These are phyloP conservation scores for Taphrina communis DNA, from an alignment of 1,139 yeast genomes.

Conservation along the genomic window DNA sequence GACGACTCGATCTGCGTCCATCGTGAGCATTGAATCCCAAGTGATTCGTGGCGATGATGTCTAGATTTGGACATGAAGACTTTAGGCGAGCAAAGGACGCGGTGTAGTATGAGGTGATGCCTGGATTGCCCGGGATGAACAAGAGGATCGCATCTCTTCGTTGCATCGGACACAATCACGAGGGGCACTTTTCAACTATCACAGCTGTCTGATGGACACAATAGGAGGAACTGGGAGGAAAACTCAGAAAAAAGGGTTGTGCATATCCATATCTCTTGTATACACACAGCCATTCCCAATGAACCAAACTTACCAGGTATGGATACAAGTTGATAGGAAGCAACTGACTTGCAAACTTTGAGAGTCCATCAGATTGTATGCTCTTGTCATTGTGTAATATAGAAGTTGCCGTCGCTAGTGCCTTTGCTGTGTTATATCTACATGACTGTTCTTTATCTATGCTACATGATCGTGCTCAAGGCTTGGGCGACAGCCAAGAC, in stretches of 20 bases:
- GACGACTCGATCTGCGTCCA: neutral
- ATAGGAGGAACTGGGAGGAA: too few species aligned
- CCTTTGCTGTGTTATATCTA: neutral
- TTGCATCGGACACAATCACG: neutral
- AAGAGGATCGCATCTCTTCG: constrained; percentile 11
- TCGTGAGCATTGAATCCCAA: constrained; percentile 20
- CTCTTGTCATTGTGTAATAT: neutral
- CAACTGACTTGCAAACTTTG: too few species aligned
- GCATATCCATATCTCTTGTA: too few species aligned
- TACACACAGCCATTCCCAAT: too few species aligned
- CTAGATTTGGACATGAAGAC: constrained; percentile 1
- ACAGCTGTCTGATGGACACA: too few species aligned
- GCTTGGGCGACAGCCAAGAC: constrained; percentile 12
- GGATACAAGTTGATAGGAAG: too few species aligned
- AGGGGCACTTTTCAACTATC: too few species aligned
- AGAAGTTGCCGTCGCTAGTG: neutral
- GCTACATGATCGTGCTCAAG: neutral
- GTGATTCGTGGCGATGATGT: constrained; percentile 17
- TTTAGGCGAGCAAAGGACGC: constrained; percentile 14
- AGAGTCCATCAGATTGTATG: too few species aligned
- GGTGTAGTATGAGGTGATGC: constrained; percentile 28
- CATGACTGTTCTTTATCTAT: neutral
- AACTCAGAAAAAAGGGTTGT: too few species aligned
- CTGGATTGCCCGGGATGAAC: constrained; percentile 40
- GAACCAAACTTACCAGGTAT: too few species aligned